phyloP scores from a whole-genome alignment of 306 rosid genomes.

The Hippophae tibetana region DNA sequence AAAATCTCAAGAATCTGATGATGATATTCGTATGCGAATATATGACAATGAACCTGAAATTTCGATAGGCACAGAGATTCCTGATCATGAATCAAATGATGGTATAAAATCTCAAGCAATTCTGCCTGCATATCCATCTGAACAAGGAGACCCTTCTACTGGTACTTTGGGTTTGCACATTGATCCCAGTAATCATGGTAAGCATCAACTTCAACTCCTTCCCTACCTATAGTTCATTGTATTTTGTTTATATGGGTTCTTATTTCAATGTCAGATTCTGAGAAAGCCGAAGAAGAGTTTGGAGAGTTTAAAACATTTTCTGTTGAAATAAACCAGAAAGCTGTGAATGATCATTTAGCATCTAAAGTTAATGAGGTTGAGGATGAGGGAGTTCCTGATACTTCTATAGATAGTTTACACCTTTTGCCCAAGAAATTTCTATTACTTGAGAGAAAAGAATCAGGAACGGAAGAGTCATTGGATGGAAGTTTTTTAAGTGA shows the following conservation, averaged over 20 bases:
- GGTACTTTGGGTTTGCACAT: constrained; percentile 27
- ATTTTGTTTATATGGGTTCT: not conserved
- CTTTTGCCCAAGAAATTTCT: constrained; percentile 57
- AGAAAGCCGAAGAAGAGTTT: constrained; percentile 31
- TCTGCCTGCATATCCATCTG: constrained; percentile 18
- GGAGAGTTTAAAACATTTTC: constrained; percentile 45
- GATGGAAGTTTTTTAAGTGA: constrained; percentile 75
- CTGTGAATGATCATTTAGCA: constrained; percentile 20
- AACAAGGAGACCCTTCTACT: constrained; percentile 46
- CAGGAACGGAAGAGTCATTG: constrained; percentile 65
- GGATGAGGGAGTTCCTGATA: constrained; percentile 69
- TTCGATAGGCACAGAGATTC: constrained; percentile 80
- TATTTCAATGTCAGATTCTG: constrained; percentile 21
- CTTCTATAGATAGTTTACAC: constrained; percentile 52
- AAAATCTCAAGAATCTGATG: no score
- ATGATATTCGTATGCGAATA: constrained; percentile 19
- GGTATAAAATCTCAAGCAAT: constrained; percentile 41
- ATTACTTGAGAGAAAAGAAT: constrained; percentile 62
- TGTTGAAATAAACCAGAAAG: constrained; percentile 34
- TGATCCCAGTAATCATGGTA: constrained; percentile 36
- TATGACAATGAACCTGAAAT: constrained; percentile 65
- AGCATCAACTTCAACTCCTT: constrained; percentile 12
- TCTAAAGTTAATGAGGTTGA: constrained; percentile 34
- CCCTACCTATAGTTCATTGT: not conserved
- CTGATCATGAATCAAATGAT: constrained; percentile 61